phyloP scores from a whole-genome alignment of 2,329 filamentous ascomycete genomes.

The Arachnopeziza araneosa region DNA sequence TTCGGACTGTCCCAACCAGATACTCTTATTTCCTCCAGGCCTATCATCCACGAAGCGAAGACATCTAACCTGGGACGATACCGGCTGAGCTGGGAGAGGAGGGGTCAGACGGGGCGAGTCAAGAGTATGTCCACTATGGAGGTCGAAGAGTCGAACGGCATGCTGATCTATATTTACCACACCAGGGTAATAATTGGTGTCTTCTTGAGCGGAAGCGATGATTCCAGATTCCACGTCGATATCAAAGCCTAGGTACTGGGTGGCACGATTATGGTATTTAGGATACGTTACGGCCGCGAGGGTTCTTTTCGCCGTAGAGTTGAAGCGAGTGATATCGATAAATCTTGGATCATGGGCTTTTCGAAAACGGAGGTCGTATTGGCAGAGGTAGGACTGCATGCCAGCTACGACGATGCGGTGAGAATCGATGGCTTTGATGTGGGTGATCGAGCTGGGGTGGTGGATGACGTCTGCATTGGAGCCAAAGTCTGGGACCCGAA shows the following conservation, averaged over 20 bases:
- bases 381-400: constrained; percentile 41
- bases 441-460: constrained; percentile 39
- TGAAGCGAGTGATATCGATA: not conserved
- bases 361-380: constrained; percentile 52
- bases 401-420: constrained; percentile 50
- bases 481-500: constrained; percentile 24
- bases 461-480: constrained; percentile 19
- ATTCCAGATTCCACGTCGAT: constrained; percentile 41
- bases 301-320: constrained; percentile 7
- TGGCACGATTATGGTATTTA: constrained; percentile 44
- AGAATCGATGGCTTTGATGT: constrained; percentile 43
- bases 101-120: not conserved
- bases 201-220: constrained; percentile 46
- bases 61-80: not conserved
- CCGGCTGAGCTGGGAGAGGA: not conserved
- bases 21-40: not conserved
- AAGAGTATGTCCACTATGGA: constrained; percentile 19
- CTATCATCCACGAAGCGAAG: not conserved
- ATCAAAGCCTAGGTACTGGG: constrained; percentile 47
- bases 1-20: not conserved
- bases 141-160: constrained; percentile 23
- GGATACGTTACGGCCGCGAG: constrained; percentile 43
- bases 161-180: no score
- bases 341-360: constrained; percentile 2
- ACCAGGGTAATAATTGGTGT: no score